Evolutionary conservation across 2,329 filamentous ascomycete genomes (phyloP).

Genomic region (Exophiala aquamarina): DNA sequence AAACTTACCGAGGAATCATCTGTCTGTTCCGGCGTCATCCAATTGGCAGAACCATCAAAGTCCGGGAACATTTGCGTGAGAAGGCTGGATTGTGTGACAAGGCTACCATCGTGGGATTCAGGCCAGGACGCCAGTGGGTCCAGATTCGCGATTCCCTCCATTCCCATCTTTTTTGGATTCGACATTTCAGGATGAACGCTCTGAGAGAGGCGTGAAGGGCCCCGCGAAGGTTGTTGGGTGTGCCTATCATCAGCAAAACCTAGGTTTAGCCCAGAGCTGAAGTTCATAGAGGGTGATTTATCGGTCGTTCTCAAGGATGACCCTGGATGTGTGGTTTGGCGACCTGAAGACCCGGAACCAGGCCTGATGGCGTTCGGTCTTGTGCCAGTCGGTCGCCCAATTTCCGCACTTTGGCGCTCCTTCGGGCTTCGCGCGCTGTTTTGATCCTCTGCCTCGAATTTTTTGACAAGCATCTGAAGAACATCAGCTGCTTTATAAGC

Average conservation of each 20-base stretch:
- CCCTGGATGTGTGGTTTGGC: too few relatives aligned
- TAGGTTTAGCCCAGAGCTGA: too few relatives aligned
- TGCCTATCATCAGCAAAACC: too few relatives aligned
- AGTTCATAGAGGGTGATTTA: too few relatives aligned
- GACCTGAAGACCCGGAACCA: too few relatives aligned
- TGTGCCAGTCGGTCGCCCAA: too few relatives aligned
- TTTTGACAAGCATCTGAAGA: slow-evolving; percentile 79
- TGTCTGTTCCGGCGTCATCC: slow-evolving; percentile 1
- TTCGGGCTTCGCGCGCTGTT: not conserved
- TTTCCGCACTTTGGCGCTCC: not conserved
- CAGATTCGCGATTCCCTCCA: not conserved
- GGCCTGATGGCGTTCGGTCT: too few relatives aligned
- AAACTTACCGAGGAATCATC: slow-evolving; percentile 4
- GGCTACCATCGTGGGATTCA: not conserved
- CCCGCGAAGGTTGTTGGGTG: too few relatives aligned
- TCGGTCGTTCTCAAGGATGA: too few relatives aligned
- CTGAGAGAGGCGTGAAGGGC: too few relatives aligned
- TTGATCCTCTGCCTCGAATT: slow-evolving; percentile 54
- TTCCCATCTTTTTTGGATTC: too few relatives aligned
- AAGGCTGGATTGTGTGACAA: not conserved
- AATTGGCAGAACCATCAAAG: not conserved
- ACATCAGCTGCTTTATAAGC: slow-evolving; percentile 81
- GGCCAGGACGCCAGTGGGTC: slow-evolving; percentile 3
- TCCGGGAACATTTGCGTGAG: slow-evolving; percentile 5
- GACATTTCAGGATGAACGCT: too few relatives aligned